Percentiles rank a stretch among this genome's conserved stretches.
Evolutionary conservation across 2,329 filamentous ascomycete genomes (phyloP).

Genomic region (Trichoderma lentiforme): DNA sequence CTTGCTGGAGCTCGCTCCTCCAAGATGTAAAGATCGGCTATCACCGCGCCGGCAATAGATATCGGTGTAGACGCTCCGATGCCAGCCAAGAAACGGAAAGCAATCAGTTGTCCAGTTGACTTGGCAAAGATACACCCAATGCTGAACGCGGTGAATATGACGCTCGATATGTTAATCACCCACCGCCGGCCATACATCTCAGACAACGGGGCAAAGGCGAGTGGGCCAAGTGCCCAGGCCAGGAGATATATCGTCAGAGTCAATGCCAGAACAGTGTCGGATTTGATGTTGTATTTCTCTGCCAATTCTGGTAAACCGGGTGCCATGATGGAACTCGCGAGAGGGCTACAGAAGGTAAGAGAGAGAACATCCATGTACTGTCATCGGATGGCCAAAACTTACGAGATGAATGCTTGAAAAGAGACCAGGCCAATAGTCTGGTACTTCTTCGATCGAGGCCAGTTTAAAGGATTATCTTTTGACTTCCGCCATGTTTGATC

Average conservation of each 20-base stretch:
- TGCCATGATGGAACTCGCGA: constrained; percentile 7
- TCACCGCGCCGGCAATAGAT: constrained; percentile 49
- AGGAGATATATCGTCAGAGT: constrained; percentile 10
- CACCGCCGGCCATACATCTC: constrained; percentile 45
- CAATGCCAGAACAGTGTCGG: background rate
- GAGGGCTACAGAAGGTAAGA: background rate
- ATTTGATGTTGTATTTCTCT: background rate
- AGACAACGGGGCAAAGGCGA: constrained; percentile 46
- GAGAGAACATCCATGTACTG: background rate
- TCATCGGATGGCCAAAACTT: background rate
- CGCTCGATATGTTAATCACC: constrained; percentile 43
- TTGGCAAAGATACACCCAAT: constrained; percentile 45
- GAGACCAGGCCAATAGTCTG: background rate
- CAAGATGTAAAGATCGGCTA: constrained; percentile 48
- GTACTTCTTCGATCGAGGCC: background rate
- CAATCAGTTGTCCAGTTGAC: constrained; percentile 40
- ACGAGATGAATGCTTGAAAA: constrained; percentile 5
- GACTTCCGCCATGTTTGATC: background rate
- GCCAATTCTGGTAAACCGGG: constrained; percentile 1
- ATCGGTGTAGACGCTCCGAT: constrained; percentile 41
- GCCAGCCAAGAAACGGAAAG: constrained; percentile 47
- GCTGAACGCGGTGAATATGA: constrained; percentile 56
- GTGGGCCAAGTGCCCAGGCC: constrained; percentile 37
- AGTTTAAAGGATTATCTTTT: background rate
- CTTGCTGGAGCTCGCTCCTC: constrained; percentile 44